Base-by-base conservation (phyloP, 805 yeast genomes). In the Candida insectorum region DNA sequence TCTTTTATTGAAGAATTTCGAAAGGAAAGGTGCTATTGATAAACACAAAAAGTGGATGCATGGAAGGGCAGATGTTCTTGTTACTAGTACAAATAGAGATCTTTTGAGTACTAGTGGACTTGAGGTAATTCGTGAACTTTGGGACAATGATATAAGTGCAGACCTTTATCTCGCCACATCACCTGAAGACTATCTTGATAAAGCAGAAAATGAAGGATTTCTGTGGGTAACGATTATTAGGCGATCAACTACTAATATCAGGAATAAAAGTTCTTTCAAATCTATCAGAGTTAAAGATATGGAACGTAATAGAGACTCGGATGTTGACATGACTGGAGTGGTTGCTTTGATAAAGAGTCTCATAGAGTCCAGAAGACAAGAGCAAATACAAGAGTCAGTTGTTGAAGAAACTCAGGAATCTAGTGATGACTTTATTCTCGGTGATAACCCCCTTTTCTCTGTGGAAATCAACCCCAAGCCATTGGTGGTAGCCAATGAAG, bases 111-210 rank as follows among this genome's bases (percentile, higher is more conserved):
- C 79, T 1, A 62, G 74, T 30, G 91, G 89, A 1, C 73, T 79
- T 20, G 82, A 77, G 27, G 60, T 86, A 6, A 49, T 87, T 34
- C 74, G 70, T 26, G 61, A 63, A 24, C 53, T 93, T 17, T 89
- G 99, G 97, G 65, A 71, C 6, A 59, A 65, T n/a, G 80, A 77
- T n/a, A 79, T 93, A 26, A 72, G 82, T 34, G 85, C 95, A 4
- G 99, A 93, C 56, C 48, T 79, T 22, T 42, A 44, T 22, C 20
- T 43, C 3, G 51, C 61, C 2, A 28, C 49, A 1, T 49, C 64
- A 3, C 58, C 51, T 24, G 96, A 91, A 43, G 95, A 84, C 34
- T 70, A 81, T 23, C 49, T 75, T 6, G 69, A 73, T 12, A 69
- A 72, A 22, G 94, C 95, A 0, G 71, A 71, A 26, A 56, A 58